A percentile compares a stretch with the other conserved stretches of the same genome.
phyloP scores from a whole-genome alignment of 352 stramenopile species.

The Detonula confervacea region DNA sequence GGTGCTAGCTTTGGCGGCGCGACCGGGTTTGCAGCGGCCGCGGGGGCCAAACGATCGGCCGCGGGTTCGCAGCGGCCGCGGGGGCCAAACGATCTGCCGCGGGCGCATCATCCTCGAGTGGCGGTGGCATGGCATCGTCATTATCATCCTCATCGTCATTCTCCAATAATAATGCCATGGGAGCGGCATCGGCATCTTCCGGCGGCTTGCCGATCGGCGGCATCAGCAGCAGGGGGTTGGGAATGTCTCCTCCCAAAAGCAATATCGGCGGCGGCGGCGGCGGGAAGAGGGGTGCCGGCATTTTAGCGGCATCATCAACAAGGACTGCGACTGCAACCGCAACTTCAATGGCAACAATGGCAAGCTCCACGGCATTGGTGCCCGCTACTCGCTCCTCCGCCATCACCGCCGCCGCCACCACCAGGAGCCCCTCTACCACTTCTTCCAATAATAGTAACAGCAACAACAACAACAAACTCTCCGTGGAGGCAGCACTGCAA shows the following conservation, averaged over 20 bases:
- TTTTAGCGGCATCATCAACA: neutral
- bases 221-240: neutral
- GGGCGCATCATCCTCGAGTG: too few species aligned
- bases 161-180: neutral
- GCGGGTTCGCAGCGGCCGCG: too few species aligned
- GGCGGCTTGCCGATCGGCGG: neutral
- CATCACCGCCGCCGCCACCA: neutral
- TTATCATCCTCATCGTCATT: too few species aligned
- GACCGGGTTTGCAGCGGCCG: too few species aligned
- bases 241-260: neutral
- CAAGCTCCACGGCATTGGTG: neutral
- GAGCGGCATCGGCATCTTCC: neutral
- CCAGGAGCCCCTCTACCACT: neutral
- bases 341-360: too few species aligned
- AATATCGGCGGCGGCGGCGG: neutral
- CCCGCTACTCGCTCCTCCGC: neutral
- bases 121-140: too few species aligned
- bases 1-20: too few species aligned
- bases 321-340: slow-evolving; percentile 3
- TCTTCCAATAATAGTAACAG: neutral
- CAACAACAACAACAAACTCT: neutral
- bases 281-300: too few species aligned
- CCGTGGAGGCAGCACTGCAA: too few species aligned
- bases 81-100: too few species aligned
- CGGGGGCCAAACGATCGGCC: too few species aligned